Percentiles rank a stretch among this genome's conserved stretches.
Evolutionary conservation across 129 eudicot species (phyloP).

Genomic region (Chrysanthemum makinoi): DNA sequence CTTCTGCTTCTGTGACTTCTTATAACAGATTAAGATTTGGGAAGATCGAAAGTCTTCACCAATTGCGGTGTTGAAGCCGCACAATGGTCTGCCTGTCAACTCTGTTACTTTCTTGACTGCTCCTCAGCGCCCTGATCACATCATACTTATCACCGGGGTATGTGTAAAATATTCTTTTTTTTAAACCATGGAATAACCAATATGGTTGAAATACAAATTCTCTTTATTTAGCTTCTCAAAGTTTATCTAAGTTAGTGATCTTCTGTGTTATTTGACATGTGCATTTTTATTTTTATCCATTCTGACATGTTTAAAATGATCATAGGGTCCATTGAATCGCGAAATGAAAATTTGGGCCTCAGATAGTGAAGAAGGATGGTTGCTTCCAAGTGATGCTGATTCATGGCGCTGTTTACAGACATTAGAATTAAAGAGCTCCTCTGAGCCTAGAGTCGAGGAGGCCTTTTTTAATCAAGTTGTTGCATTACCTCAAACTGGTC

Average conservation of each 20-base stretch:
- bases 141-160: conserved; percentile 92
- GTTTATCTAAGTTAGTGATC: no score
- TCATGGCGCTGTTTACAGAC: conserved; percentile 93
- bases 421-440: conserved; percentile 81
- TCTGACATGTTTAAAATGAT: conserved; percentile 13
- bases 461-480: conserved; percentile 94
- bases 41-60: conserved; percentile 85
- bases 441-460: conserved; percentile 55
- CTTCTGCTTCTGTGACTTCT: neutral
- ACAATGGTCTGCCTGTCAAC: conserved; percentile 85
- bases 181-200: no score
- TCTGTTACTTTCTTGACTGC: conserved; percentile 82
- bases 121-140: conserved; percentile 93
- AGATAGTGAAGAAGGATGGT: conserved; percentile 97
- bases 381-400: conserved; percentile 94
- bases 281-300: neutral
- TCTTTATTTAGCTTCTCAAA: no score
- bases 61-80: conserved; percentile 80
- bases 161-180: neutral
- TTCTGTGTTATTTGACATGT: no score
- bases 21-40: conserved; percentile 90
- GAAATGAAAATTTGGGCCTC: conserved; percentile 93
- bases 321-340: conserved; percentile 86
- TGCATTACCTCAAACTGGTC: conserved; percentile 90
- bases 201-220: no score